Base-by-base conservation (phyloP, 176 grass and related monocot genomes). In the Avena sativa region DNA sequence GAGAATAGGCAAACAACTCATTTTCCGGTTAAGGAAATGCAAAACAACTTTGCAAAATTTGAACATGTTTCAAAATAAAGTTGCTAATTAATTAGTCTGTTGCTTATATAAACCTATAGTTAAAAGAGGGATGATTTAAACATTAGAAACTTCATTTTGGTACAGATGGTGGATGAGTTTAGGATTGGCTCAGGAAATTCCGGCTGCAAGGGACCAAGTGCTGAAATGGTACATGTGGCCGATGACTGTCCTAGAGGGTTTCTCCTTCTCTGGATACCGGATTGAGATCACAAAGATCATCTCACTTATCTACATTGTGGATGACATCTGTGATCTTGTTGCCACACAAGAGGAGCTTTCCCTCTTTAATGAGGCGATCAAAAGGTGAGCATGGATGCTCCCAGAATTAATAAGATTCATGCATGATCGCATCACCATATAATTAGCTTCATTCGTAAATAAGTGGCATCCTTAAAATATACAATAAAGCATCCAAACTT, bases 321-420 rank as follows among this genome's bases (percentile, higher is more conserved):
- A 97, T 55, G 94, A 97, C 76, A 94, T 97, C 13, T 97, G 89
- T 86, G 95, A 97, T 66, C 30, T 92, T 17, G 30, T 84, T 16
- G 88, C 90, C 12, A 90, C 85, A 73, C 15, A 12, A 19, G 86
- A 94, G 5, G 92, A 97, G 53, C 86, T 97, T 4, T 71, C 50
- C 6, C 60, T 85, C 44, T 94, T 94, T 34, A 91, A 88, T 0
- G 25, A 91, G 10, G 84, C 92, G 17, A 83, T 94, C 48, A 76
- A 87, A 64, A 78, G 25, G 94, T 92, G 89, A 84, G 83, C 2
- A 28, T 52, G 2, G 10, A 61, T n/a, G 44, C 17, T 64, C 17
- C 17, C 3, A 71, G 5, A 19, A 44, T 71, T n/a, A 43, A 43
- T 38, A n/a, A 12, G 68, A 9, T 43, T 71, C 38, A 71, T 12